phyloP scores from a whole-genome alignment of 2,329 filamentous ascomycete species.

The Aspergillus nomiae region DNA sequence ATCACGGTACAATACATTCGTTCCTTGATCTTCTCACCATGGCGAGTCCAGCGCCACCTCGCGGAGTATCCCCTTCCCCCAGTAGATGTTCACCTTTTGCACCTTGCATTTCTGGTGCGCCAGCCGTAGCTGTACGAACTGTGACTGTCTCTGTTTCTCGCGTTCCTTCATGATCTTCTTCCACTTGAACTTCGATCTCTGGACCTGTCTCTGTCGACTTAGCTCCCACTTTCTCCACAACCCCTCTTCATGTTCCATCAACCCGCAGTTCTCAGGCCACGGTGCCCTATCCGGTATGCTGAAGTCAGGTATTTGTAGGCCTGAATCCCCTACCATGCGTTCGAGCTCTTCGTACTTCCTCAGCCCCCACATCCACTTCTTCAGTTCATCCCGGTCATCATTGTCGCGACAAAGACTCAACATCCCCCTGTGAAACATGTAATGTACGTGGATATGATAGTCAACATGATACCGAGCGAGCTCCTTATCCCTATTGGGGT shows the following conservation, averaged over 20 bases:
- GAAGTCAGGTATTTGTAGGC: neutral
- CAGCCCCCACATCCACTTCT: conserved; percentile 20
- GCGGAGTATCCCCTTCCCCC: neutral
- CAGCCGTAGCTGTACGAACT: neutral
- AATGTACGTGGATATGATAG: conserved; percentile 37
- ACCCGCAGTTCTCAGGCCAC: conserved; percentile 7
- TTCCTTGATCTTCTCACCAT: neutral
- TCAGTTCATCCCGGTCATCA: conserved; percentile 29
- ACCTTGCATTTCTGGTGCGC: neutral
- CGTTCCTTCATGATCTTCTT: conserved; percentile 16
- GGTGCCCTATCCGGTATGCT: neutral
- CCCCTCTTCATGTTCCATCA: conserved; percentile 15
- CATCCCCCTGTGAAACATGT: conserved; percentile 23
- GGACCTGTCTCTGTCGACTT: conserved; percentile 8
- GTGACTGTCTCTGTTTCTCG: conserved; percentile 3
- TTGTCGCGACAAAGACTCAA: conserved; percentile 33
- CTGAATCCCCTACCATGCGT: no score
- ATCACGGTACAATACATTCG: neutral
- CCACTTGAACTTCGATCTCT: conserved; percentile 13
- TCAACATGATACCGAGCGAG: conserved; percentile 35
- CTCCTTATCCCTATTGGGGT: conserved; percentile 12
- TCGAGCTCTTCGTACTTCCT: neutral
- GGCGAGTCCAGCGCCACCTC: neutral
- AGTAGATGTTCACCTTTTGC: neutral
- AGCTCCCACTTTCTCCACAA: conserved; percentile 14